Evolutionary conservation across 345 rosid genomes (phyloP), one percentile per base, ranked within the genome.

Genomic region (Hibiscus trionum): DNA sequence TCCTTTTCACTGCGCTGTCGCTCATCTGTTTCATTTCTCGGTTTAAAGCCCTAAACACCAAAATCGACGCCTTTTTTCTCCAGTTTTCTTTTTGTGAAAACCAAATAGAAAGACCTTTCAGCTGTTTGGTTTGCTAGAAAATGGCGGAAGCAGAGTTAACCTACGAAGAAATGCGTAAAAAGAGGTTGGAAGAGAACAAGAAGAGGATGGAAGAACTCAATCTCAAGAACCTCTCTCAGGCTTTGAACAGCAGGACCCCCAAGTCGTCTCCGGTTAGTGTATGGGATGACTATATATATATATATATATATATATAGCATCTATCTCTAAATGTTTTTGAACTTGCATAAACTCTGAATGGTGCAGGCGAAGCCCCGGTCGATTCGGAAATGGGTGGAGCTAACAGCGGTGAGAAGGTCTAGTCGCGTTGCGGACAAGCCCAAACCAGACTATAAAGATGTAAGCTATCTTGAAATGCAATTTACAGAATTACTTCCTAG

Each of bases 121-220:
- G 10, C 39, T 56, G 39, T 46, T 66, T 47, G 19, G 16, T 27
- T 47, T 5, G 8, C 31, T 11, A 7, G 15, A 79, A 77, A 67
- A 84, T 85, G 89, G 90, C 55, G 79, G 82, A 76, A 66, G 71
- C 86, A 5, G 78, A 88, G 77, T 61, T 58, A 21, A 75, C 53
- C 35, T 92, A 92, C 69, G 97, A 92, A 66, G 86, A 86, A 78
- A 72, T 82, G 68, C 86, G 97, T 50, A 77, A 75, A 64, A 78
- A 81, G 29, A 93, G 95, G 59, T 24, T 93, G 76, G 93, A 90
- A 69, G 96, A 90, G 86, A 90, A 90, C 85, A 87, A 82, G 79
- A 88, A 86, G 81, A 85, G 89, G 46, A 81, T 88, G 91, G 86
- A 82, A 50, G 46, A 42, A 42, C 46, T 42, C 46, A 42, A 42